These are phyloP conservation scores for Hebeloma cylindrosporum DNA, from an alignment of 768 basidiomycete genomes.

Conservation along the genomic window DNA sequence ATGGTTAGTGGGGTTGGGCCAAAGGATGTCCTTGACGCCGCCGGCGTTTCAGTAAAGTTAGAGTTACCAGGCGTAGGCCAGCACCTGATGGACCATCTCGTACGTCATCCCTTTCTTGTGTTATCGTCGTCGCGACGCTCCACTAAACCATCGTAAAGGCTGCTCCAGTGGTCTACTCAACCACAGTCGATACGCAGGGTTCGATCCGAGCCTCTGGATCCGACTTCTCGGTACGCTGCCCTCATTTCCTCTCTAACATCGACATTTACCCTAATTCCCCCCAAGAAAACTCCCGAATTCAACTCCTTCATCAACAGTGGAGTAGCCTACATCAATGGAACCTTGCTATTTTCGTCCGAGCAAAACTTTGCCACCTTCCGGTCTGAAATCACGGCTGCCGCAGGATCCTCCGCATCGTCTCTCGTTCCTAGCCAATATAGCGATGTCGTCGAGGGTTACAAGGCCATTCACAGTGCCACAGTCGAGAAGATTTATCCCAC, in stretches of 20 bases:
- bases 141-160: slow-evolving; percentile 14
- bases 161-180: slow-evolving; percentile 22
- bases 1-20: slow-evolving; percentile 62
- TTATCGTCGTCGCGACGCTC: neutral
- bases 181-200: slow-evolving; percentile 29
- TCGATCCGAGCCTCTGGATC: slow-evolving; percentile 25
- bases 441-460: slow-evolving; percentile 52
- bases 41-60: slow-evolving; percentile 42
- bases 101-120: slow-evolving; percentile 13
- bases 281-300: slow-evolving; percentile 38
- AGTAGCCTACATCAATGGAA: slow-evolving; percentile 59
- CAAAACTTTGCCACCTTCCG: slow-evolving; percentile 22
- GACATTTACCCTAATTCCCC: neutral
- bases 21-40: slow-evolving; percentile 45
- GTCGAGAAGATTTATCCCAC: slow-evolving; percentile 39
- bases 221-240: slow-evolving; percentile 31
- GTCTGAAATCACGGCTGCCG: slow-evolving; percentile 12
- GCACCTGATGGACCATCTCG: slow-evolving; percentile 53
- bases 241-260: neutral
- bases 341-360: slow-evolving; percentile 40
- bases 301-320: slow-evolving; percentile 66
- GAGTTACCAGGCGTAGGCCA: slow-evolving; percentile 62
- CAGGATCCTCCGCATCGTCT: slow-evolving; percentile 16
- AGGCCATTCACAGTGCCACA: slow-evolving; percentile 50
- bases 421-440: slow-evolving; percentile 46